Evolutionary conservation across 2,329 filamentous ascomycete genomes (phyloP).

Genomic region (Oidium heveae): DNA sequence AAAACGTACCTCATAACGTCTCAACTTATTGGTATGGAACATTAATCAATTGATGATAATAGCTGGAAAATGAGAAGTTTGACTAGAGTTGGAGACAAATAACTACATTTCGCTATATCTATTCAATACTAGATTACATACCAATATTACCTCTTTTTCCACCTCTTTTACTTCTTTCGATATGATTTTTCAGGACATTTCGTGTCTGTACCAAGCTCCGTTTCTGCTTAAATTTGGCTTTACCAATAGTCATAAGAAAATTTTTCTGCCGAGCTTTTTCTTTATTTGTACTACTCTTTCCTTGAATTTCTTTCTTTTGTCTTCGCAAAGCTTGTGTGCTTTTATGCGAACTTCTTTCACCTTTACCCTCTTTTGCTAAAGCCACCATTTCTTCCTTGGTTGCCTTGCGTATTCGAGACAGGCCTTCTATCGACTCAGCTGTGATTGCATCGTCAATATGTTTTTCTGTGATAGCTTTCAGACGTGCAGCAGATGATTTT

Average conservation of each 20-base stretch:
- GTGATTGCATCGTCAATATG: conserved; percentile 77
- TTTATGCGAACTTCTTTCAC: conserved; percentile 56
- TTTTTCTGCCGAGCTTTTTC: conserved; percentile 97
- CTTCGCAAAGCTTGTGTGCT: conserved; percentile 62
- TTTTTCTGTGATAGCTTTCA: conserved; percentile 23
- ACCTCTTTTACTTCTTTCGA: conserved; percentile 61
- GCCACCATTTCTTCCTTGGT: conserved; percentile 80
- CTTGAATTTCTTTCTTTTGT: conserved; percentile 65
- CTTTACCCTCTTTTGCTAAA: conserved; percentile 59
- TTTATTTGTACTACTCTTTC: conserved; percentile 91
- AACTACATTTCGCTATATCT: too few species aligned
- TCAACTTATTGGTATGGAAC: too few species aligned
- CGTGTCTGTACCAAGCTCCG: conserved; percentile 68
- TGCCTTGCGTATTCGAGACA: conserved; percentile 53
- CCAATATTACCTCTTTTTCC: conserved; percentile 49
- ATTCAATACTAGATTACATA: conserved; percentile 4
- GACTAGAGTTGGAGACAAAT: too few species aligned
- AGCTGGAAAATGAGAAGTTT: too few species aligned
- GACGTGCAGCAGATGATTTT: conserved; percentile 15
- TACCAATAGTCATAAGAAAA: conserved; percentile 91
- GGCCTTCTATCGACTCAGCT: conserved; percentile 73
- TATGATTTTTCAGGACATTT: conserved; percentile 56
- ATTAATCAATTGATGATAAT: too few species aligned
- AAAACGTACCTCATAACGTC: too few species aligned
- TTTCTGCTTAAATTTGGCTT: conserved; percentile 91